Conservation (phyloP, 257 asterid genomes). For the Jacaranda copaia region DNA sequence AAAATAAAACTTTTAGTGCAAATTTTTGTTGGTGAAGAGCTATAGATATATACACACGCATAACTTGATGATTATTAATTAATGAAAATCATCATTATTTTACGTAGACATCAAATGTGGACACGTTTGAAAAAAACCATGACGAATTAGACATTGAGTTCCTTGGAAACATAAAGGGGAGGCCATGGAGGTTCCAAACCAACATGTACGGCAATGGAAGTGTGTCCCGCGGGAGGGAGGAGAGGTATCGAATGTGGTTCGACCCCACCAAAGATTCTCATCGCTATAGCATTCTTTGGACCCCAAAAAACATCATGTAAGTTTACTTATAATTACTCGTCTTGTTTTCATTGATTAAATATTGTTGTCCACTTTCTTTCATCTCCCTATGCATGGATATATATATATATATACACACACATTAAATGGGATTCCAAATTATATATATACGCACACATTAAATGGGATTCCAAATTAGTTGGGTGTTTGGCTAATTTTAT, state of each 20-base stretch:
- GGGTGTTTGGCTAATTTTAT: no score
- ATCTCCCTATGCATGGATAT: not conserved
- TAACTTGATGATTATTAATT: no score
- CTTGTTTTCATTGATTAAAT: not conserved
- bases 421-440: no score
- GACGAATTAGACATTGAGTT: conserved; percentile 94
- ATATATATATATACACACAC: no score
- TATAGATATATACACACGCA: no score
- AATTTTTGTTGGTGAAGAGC: no score
- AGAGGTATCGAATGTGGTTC: conserved; percentile 88
- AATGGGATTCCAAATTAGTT: no score
- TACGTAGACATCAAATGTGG: conserved; percentile 80
- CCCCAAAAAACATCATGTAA: conserved; percentile 73
- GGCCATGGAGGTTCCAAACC: conserved; percentile 93
- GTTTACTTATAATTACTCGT: not conserved
- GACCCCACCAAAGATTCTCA: conserved; percentile 84
- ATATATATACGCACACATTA: no score
- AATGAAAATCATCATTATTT: no score
- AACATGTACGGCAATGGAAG: conserved; percentile 93
- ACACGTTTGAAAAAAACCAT: conserved; percentile 88
- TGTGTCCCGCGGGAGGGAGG: conserved; percentile 87
- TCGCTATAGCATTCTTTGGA: conserved; percentile 90
- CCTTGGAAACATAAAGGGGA: conserved; percentile 75
- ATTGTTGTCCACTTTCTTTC: not conserved
- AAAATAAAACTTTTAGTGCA: no score